Conservation (phyloP, 371 early-diverging fungal genomes). For the Dinochytrium kinnereticum region DNA sequence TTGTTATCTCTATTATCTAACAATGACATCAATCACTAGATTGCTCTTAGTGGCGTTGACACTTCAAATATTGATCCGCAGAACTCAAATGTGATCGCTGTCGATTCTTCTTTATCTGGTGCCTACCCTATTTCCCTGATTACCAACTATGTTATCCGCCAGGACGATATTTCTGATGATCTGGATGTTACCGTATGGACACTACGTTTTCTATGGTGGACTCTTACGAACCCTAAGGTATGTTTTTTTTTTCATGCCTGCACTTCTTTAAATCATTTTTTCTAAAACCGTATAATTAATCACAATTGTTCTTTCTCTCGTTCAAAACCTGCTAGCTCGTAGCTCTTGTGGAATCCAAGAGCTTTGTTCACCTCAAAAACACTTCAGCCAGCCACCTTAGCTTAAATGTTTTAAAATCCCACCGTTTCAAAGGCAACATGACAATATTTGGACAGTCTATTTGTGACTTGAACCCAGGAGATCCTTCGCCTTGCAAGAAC, state of each 20-base stretch:
- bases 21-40: background rate
- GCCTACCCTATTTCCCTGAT: constrained; percentile 28
- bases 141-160: constrained; percentile 19
- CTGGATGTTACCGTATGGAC: constrained; percentile 7
- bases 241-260: background rate
- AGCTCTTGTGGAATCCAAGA: background rate
- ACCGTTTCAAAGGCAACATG: background rate
- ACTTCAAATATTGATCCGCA: background rate
- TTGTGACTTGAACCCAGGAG: constrained; percentile 11
- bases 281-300: too few species aligned
- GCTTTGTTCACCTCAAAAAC: background rate
- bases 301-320: background rate
- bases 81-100: background rate
- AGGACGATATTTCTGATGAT: constrained; percentile 14
- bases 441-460: constrained; percentile 2
- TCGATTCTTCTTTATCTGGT: constrained; percentile 4
- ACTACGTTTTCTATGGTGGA: constrained; percentile 25
- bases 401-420: background rate
- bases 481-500: background rate
- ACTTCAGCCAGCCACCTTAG: background rate
- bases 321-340: background rate
- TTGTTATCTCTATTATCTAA: background rate
- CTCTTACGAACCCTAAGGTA: constrained; percentile 1
- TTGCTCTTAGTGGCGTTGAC: background rate
- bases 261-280: too few species aligned